A percentile compares a stretch with the other conserved stretches of the same genome.
Conservation (phyloP, 768 basidiomycete species). For the Mycena latifolia region DNA sequence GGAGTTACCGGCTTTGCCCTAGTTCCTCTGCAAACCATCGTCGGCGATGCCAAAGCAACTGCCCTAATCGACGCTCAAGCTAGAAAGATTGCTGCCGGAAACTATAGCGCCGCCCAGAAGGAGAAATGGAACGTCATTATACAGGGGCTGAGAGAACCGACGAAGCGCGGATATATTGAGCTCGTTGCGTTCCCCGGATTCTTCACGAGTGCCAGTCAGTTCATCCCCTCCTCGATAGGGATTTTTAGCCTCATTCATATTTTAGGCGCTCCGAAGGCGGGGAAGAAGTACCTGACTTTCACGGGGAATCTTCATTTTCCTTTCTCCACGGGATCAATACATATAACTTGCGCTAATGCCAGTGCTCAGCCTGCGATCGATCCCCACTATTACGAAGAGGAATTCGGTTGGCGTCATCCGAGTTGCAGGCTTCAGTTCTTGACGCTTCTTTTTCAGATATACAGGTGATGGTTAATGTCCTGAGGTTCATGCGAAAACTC, state of each 20-base stretch:
- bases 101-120: slow-evolving; percentile 13
- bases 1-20: slow-evolving; percentile 34
- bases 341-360: slow-evolving; percentile 36
- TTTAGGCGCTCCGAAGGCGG: slow-evolving; percentile 23
- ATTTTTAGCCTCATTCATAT: background rate
- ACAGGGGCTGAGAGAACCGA: slow-evolving; percentile 17
- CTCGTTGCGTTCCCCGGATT: slow-evolving; percentile 25
- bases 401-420: slow-evolving; percentile 34
- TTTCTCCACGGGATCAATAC: slow-evolving; percentile 42
- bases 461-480: slow-evolving; percentile 23
- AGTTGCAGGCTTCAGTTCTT: background rate
- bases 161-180: slow-evolving; percentile 22
- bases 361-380: slow-evolving; percentile 36
- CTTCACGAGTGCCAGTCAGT: slow-evolving; percentile 24
- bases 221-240: background rate
- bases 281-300: slow-evolving; percentile 43
- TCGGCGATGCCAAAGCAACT: slow-evolving; percentile 7
- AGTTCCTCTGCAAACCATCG: slow-evolving; percentile 28
- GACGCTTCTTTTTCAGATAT: background rate
- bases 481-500: slow-evolving; percentile 37
- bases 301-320: slow-evolving; percentile 37
- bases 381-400: slow-evolving; percentile 42
- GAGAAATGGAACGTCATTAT: slow-evolving; percentile 27
- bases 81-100: slow-evolving; percentile 1
- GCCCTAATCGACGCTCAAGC: slow-evolving; percentile 22